phyloP scores from a whole-genome alignment of 2,329 filamentous ascomycete genomes.

The Penicillium sp. region DNA sequence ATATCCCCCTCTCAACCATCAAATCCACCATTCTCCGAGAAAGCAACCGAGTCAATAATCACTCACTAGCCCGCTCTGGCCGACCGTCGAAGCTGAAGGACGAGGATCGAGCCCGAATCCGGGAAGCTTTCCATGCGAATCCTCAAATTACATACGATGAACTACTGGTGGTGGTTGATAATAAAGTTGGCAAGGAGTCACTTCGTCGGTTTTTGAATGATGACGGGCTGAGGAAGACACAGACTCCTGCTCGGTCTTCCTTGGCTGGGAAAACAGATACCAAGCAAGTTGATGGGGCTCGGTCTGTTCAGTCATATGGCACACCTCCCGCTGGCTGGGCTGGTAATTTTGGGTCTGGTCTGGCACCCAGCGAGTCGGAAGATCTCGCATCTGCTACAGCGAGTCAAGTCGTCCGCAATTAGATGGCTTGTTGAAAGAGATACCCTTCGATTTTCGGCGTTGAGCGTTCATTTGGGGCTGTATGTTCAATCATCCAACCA shows the following conservation, averaged over 20 bases:
- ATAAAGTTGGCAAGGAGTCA: conserved; percentile 1
- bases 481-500: neutral
- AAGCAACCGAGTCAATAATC: conserved; percentile 1
- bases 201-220: conserved; percentile 1
- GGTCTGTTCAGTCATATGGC: neutral
- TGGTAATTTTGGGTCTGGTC: neutral
- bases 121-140: neutral
- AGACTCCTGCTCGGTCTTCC: neutral
- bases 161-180: neutral
- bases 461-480: neutral
- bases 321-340: neutral
- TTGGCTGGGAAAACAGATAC: neutral
- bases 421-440: neutral
- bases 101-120: neutral
- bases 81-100: conserved; percentile 2
- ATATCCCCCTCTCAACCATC: conserved; percentile 9
- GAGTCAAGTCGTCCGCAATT: neutral
- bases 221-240: neutral
- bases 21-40: conserved; percentile 6
- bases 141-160: neutral
- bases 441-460: neutral
- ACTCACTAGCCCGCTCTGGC: neutral
- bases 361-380: neutral
- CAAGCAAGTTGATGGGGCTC: neutral
- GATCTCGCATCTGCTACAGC: neutral